Percentiles rank a stretch among this genome's conserved stretches.
These are phyloP conservation scores for Lecanoromycetidae sp. DNA, from an alignment of 2,329 filamentous ascomycete genomes.

Conservation along the genomic window DNA sequence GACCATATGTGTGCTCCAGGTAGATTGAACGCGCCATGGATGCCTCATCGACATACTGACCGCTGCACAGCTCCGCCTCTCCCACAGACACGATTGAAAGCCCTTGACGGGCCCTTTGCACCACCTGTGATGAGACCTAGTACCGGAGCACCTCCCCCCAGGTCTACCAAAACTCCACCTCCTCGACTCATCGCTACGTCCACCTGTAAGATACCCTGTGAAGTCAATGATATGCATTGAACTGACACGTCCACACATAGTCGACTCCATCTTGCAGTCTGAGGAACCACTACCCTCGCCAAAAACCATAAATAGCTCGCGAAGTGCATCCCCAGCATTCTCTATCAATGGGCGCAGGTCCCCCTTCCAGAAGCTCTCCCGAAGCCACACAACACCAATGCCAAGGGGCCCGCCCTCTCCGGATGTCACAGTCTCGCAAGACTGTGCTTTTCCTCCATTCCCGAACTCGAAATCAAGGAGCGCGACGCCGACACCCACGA, in stretches of 20 bases:
- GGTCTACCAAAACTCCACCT: constrained; percentile 28
- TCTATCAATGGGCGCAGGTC: constrained; percentile 37
- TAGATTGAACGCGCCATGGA: constrained; percentile 10
- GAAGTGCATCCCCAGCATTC: constrained; percentile 51
- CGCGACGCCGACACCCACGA: constrained; percentile 16
- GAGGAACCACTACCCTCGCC: constrained; percentile 53
- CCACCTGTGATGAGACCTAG: constrained; percentile 1
- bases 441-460: constrained; percentile 44
- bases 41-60: constrained; percentile 19
- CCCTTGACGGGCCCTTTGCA: constrained; percentile 11
- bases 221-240: no score
- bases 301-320: constrained; percentile 40
- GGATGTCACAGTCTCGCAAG: constrained; percentile 34
- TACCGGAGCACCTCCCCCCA: constrained; percentile 29
- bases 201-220: not conserved
- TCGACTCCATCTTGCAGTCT: constrained; percentile 28
- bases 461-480: constrained; percentile 29
- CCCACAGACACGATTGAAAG: constrained; percentile 6
- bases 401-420: constrained; percentile 33
- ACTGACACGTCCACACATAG: not conserved
- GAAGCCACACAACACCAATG: constrained; percentile 31
- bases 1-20: constrained; percentile 59
- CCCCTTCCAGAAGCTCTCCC: constrained; percentile 27
- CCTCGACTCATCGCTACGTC: constrained; percentile 5
- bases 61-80: constrained; percentile 9